Percentiles rank a stretch among this genome's conserved stretches.
Conservation (phyloP, 2,329 filamentous ascomycete species). For the Alternaria panax region DNA sequence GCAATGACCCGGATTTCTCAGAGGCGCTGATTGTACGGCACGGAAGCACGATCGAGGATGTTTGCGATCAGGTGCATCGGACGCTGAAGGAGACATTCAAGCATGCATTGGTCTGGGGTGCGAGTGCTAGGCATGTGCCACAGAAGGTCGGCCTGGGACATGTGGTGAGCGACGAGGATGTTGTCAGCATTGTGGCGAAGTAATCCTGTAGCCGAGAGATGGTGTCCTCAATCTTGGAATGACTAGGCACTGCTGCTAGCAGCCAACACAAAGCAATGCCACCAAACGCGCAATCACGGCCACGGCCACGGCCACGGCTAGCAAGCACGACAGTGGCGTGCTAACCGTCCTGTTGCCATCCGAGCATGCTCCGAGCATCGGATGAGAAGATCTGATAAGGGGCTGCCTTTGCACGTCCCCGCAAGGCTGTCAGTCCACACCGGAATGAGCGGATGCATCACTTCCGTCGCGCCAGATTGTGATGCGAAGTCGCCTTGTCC, state of each 20-base stretch:
- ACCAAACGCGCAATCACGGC: neutral
- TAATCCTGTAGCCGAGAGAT: constrained; percentile 10
- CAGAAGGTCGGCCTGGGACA: constrained; percentile 90
- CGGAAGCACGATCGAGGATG: constrained; percentile 91
- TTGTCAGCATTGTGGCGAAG: constrained; percentile 67
- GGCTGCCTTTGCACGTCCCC: neutral
- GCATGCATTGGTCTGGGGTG: constrained; percentile 97
- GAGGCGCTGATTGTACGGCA: constrained; percentile 93
- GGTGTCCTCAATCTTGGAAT: neutral
- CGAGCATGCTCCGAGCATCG: constrained; percentile 22
- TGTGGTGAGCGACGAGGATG: constrained; percentile 74
- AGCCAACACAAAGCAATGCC: neutral
- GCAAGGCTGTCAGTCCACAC: constrained; percentile 24
- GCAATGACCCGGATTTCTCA: constrained; percentile 83
- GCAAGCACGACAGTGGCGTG: constrained; percentile 17
- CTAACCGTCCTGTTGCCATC: constrained; percentile 10
- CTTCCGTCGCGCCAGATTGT: constrained; percentile 13
- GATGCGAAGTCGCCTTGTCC: constrained; percentile 12
- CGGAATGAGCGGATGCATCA: constrained; percentile 11
- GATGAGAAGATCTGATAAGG: constrained; percentile 24
- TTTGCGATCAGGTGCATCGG: constrained; percentile 93
- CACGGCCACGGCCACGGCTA: too few species aligned
- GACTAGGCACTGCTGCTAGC: neutral
- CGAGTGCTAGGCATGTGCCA: constrained; percentile 91
- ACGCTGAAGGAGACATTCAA: constrained; percentile 98